Evolutionary conservation across 1,284 basidiomycete species (phyloP), one percentile per base, ranked within the genome.

Genomic region (Rhodotorula sp.): DNA sequence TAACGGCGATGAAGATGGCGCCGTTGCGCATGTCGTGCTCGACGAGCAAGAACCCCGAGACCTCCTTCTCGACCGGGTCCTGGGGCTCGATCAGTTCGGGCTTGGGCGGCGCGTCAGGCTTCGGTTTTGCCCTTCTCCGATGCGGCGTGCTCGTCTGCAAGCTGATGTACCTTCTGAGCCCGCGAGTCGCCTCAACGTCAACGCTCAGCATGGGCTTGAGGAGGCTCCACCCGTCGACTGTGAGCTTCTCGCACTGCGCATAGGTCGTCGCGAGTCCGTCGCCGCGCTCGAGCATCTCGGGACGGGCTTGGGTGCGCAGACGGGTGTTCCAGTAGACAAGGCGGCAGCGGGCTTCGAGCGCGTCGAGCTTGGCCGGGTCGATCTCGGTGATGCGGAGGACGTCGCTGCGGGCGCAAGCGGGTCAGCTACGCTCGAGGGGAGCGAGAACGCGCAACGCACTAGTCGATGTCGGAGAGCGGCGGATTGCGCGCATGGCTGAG

Each of bases 401-500:
- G 28, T 68, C 62, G 52, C 60, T 62, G 59, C 16, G 30, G 15
- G 13, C 16, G 28, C 24, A 18, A 9, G n/a, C 40, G 40, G 40
- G 40, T 44, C 11, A 31, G 24, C 34, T 20, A 48, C 30, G 34
- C 31, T n/a, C 11, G 10, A 9, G 34, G 22, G 24, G 28, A 24
- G 8, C 26, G 30, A 50, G 15, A 34, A 40, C 24, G n/a, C 9
- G 4, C 10, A 26, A 57, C 24, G 40, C 15, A 26, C 52, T 69
- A 70, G 9, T 58, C 57, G 47, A 70, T 70, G 40, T 70, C 68
- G 34, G 20, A 20, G 16, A 70, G 52, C 1, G 65, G 55, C 22
- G 68, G 68, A 30, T 66, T 70, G 24, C 68, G 64, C 1, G 68
- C 64, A 48, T 70, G 68, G 26, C 59, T 59, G 37, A 70, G 64